A percentile compares a stretch with the other conserved stretches of the same genome.
phyloP scores from a whole-genome alignment of 2,329 filamentous ascomycete species.

The Nemania diffusa region DNA sequence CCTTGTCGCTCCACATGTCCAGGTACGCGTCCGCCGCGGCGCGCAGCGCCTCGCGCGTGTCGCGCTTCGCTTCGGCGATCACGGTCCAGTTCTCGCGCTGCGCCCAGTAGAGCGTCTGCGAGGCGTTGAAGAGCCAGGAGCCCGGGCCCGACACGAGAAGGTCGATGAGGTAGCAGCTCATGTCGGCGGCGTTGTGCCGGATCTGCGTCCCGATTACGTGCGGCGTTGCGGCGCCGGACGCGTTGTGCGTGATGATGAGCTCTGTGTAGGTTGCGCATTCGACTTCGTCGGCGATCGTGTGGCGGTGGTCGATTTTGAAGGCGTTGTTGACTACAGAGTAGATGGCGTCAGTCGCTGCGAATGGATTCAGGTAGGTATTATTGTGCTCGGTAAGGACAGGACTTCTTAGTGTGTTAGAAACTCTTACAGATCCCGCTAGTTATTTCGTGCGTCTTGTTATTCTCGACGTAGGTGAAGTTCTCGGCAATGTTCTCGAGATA shows the following conservation, averaged over 20 bases:
- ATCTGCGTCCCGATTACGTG: conserved; percentile 53
- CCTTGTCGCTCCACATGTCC: conserved; percentile 51
- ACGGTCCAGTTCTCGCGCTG: conserved; percentile 47
- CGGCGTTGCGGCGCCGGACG: conserved; percentile 32
- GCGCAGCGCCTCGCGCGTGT: conserved; percentile 45
- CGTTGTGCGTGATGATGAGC: conserved; percentile 43
- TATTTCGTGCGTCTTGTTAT: conserved; percentile 46
- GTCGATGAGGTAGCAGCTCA: conserved; percentile 48
- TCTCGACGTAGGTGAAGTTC: conserved; percentile 48
- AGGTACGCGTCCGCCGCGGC: conserved; percentile 52
- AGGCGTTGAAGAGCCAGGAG: conserved; percentile 53
- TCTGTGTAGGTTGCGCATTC: conserved; percentile 48
- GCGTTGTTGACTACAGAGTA: conserved; percentile 36
- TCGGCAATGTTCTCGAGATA: conserved; percentile 35
- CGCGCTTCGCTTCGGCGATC: conserved; percentile 46
- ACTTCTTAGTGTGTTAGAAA: not conserved
- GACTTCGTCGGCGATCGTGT: conserved; percentile 48
- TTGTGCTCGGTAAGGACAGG: not conserved
- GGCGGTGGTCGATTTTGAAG: conserved; percentile 45
- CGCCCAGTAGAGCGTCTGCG: conserved; percentile 50
- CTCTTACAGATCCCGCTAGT: conserved; percentile 40
- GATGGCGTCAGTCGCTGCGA: not conserved
- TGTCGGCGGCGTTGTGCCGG: conserved; percentile 43
- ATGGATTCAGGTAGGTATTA: not conserved
- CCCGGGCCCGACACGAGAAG: conserved; percentile 48